These are phyloP conservation scores for Carex cristatella DNA, from an alignment of 176 grass and related monocot genomes.

Conservation along the genomic window DNA sequence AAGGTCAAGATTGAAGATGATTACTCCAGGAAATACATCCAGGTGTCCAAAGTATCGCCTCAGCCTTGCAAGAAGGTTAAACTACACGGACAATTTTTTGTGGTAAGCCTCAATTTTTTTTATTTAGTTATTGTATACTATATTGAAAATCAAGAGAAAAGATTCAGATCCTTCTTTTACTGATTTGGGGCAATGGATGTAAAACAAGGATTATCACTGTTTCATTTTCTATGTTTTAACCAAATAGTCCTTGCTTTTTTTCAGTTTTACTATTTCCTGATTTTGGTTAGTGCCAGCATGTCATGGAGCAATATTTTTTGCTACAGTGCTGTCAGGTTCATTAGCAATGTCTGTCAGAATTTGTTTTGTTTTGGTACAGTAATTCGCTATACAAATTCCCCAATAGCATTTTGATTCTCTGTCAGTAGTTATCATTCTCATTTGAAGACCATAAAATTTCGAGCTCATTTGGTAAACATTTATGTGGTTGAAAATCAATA, in stretches of 20 bases:
- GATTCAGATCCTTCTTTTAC: background rate
- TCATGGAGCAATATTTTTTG: background rate
- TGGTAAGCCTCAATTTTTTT: background rate
- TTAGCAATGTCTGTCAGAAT: background rate
- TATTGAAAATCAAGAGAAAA: background rate
- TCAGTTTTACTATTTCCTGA: background rate
- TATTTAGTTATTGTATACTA: background rate
- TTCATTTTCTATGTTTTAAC: background rate
- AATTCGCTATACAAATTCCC: background rate
- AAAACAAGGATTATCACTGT: background rate
- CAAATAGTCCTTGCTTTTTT: background rate
- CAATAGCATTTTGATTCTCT: background rate
- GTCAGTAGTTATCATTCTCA: background rate
- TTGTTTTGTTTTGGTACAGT: background rate
- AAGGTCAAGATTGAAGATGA: background rate
- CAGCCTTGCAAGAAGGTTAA: background rate
- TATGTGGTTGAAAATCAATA: background rate
- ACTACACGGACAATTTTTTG: background rate
- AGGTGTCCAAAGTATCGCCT: background rate
- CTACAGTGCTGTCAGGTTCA: background rate
- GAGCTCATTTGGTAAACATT: background rate
- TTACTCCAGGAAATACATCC: background rate
- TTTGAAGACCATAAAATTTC: background rate
- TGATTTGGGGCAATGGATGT: background rate
- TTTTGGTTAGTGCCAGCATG: background rate